phyloP scores from a whole-genome alignment of 768 basidiomycete genomes.

The Serendipita sp. region DNA sequence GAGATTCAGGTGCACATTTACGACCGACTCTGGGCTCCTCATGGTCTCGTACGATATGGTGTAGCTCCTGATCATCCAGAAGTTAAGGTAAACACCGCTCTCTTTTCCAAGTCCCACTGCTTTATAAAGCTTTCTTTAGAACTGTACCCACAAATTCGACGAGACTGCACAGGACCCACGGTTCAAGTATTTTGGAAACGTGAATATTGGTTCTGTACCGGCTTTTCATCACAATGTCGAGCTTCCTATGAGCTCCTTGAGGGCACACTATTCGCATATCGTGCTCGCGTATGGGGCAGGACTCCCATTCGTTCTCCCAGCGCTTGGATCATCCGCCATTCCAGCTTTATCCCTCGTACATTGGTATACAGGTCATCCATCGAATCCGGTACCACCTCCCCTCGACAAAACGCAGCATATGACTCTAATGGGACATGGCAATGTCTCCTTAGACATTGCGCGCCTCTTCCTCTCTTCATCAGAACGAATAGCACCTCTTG shows the following conservation, averaged over 20 bases:
- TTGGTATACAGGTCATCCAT: conserved; percentile 93
- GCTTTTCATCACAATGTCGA: conserved; percentile 35
- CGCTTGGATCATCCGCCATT: conserved; percentile 21
- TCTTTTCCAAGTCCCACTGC: neutral
- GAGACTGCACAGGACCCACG: conserved; percentile 59
- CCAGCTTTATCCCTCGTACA: conserved; percentile 77
- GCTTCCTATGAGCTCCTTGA: conserved; percentile 44
- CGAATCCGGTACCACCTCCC: conserved; percentile 35
- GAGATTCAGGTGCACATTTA: conserved; percentile 62
- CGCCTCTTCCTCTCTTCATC: conserved; percentile 70
- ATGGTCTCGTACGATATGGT: conserved; percentile 88
- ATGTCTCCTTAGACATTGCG: conserved; percentile 85
- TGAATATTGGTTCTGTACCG: conserved; percentile 32
- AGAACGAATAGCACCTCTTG: conserved; percentile 44
- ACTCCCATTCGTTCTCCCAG: conserved; percentile 38
- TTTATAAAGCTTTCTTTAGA: conserved; percentile 31
- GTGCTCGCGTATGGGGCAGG: conserved; percentile 79
- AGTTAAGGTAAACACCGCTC: conserved; percentile 52
- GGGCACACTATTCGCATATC: conserved; percentile 65
- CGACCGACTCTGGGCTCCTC: conserved; percentile 85
- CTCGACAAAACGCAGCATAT: conserved; percentile 54
- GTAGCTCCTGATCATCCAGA: conserved; percentile 98
- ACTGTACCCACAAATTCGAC: conserved; percentile 93
- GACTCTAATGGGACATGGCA: conserved; percentile 82
- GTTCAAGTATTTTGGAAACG: conserved; percentile 83